Base-by-base conservation (phyloP, 164 flowering plant species). In the Cinnamomum chago region DNA sequence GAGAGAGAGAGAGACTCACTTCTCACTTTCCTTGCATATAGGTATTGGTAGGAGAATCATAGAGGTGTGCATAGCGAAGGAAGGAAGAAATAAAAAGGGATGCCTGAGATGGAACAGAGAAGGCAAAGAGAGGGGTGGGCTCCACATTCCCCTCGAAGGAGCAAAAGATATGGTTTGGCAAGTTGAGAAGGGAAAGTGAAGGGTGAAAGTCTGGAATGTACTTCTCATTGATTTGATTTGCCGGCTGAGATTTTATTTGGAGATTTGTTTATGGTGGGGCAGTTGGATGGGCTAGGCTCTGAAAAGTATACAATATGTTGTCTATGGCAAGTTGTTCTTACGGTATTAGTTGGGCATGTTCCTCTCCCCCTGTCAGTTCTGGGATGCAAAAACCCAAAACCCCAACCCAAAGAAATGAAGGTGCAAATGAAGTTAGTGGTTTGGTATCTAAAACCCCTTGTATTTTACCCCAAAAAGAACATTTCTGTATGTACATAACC, bases 21-120 rank as follows among this genome's bases (percentile, higher is more conserved):
- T 74, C 80, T 75, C 79, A 76, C 51, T 76, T 79, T 58, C 74
- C 75, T 11, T 76, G 81, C 84, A 80, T 82, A 81, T 71, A 28
- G 68, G 64, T 20, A 14, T 23, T 73, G 24, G 68, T 47, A 23
- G 33, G 20, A 30, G 35, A 58, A 15, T 30, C 60, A 51, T 55
- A n/a, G 70, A 51, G 65, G 71, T 20, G 72, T 65, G 72, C 79
- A 76, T 58, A 58, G 64, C 69, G 70, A 40, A 77, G 78, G 79
- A 52, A 76, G 72, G 79, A 64, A 52, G 70, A 68, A 12, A 40
- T 67, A 62, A 55, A 58, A 10, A 73, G 75, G 70, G 58, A 47
- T 58, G 60, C 65, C 60, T 51, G 50, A 2, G 13, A 35, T 60
- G 12, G 64, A 15, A 22, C 17, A 47, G 58, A 70, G 13, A 23